Evolutionary conservation across 768 basidiomycete genomes (phyloP).

Genomic region (Hypholoma fasciculare): DNA sequence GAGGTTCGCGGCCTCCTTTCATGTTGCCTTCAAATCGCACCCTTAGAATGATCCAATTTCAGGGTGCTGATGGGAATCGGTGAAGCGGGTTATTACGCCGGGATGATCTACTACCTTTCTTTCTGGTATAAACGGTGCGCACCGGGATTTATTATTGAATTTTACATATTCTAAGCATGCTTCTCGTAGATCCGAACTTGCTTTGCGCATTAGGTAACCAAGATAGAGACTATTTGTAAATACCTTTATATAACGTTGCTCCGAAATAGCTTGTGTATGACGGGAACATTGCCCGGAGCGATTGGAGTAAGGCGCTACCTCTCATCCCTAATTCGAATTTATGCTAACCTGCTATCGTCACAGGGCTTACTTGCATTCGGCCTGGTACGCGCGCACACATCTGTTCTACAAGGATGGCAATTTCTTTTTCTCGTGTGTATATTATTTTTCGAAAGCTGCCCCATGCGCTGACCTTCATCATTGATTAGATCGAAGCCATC

Average conservation of each 20-base stretch:
- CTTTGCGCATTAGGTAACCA: constrained; percentile 45
- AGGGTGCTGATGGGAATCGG: constrained; percentile 63
- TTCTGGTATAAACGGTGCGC: constrained; percentile 54
- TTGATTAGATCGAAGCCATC: constrained; percentile 50
- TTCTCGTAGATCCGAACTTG: constrained; percentile 42
- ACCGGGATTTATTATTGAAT: no score
- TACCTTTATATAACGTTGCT: not conserved
- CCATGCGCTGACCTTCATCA: not conserved
- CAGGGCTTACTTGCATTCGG: constrained; percentile 60
- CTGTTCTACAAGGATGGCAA: constrained; percentile 43
- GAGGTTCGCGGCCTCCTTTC: constrained; percentile 29
- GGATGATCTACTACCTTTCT: constrained; percentile 61
- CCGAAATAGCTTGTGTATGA: constrained; percentile 50
- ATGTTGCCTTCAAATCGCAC: not conserved
- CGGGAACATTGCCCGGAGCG: constrained; percentile 55
- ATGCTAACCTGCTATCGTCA: not conserved
- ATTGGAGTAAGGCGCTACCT: constrained; percentile 39
- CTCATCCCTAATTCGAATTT: not conserved
- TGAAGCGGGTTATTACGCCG: constrained; percentile 60
- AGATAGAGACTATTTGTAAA: no score
- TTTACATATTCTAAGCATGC: no score
- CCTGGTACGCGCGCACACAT: constrained; percentile 51
- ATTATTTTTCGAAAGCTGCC: not conserved
- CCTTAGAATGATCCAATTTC: not conserved
- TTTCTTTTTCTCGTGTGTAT: constrained; percentile 52